These are phyloP conservation scores for Fonsecaea monophora DNA, from an alignment of 2,329 filamentous ascomycete genomes.

Conservation along the genomic window DNA sequence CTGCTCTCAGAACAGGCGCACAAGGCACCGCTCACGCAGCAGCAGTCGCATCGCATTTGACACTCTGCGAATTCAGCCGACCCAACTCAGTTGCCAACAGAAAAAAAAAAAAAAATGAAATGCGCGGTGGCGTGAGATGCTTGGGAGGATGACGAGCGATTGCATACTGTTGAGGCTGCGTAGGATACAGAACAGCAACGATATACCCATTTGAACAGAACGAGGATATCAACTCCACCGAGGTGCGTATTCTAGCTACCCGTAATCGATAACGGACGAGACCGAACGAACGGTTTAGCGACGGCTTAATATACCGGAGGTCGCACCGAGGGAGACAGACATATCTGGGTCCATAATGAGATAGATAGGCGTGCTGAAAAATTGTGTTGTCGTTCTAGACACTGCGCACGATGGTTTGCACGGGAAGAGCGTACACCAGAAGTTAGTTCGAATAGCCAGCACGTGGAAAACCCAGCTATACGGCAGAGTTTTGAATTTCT, in stretches of 20 bases:
- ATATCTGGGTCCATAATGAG: not conserved
- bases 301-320: slow-evolving; percentile 11
- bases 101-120: not conserved
- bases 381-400: slow-evolving; percentile 14
- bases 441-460: not conserved
- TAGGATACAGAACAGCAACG: slow-evolving; percentile 26
- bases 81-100: not conserved
- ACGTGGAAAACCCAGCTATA: slow-evolving; percentile 5
- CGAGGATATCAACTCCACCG: slow-evolving; percentile 14
- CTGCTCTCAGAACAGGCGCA: not conserved
- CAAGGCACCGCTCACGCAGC: not conserved
- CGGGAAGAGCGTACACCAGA: not conserved
- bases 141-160: not conserved
- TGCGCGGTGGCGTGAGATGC: not conserved
- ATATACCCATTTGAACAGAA: not conserved
- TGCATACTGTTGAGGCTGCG: slow-evolving; percentile 25
- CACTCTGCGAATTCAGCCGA: not conserved
- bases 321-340: not conserved
- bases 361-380: slow-evolving; percentile 12
- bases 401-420: not conserved
- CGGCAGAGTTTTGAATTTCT: slow-evolving; percentile 9
- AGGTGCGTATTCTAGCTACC: slow-evolving; percentile 3
- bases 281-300: not conserved
- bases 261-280: slow-evolving; percentile 1
- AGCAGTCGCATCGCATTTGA: not conserved